Percentiles rank a stretch among this genome's conserved stretches.
These are phyloP conservation scores for Pyricularia sp. DNA, from an alignment of 2,329 filamentous ascomycete species.

Conservation along the genomic window DNA sequence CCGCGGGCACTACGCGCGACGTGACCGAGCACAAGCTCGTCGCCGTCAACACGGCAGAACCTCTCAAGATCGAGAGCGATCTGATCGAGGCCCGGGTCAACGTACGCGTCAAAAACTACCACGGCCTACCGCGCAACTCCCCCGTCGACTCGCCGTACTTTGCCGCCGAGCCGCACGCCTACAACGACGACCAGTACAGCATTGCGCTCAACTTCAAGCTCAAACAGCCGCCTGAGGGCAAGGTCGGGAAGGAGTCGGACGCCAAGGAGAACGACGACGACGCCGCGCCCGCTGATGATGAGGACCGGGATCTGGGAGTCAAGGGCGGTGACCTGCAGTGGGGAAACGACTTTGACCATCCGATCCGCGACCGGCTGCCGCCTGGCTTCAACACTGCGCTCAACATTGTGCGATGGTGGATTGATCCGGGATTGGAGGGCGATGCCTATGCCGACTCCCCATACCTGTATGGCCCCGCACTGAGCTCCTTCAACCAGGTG, in stretches of 20 bases:
- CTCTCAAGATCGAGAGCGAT: conserved; percentile 48
- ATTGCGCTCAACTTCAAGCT: conserved; percentile 69
- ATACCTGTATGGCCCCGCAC: conserved; percentile 70
- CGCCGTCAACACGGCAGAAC: conserved; percentile 57
- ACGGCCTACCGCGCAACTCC: conserved; percentile 58
- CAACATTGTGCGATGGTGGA: conserved; percentile 75
- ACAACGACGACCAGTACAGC: conserved; percentile 66
- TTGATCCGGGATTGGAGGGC: conserved; percentile 82
- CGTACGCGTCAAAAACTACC: conserved; percentile 56
- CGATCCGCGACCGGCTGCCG: conserved; percentile 74
- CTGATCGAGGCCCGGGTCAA: conserved; percentile 55
- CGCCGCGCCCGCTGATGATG: conserved; percentile 5
- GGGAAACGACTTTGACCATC: conserved; percentile 89
- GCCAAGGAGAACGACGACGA: conserved; percentile 13
- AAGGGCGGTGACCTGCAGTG: conserved; percentile 67
- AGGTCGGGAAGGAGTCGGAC: conserved; percentile 4
- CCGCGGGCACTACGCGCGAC: conserved; percentile 68
- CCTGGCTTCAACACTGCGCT: conserved; percentile 78
- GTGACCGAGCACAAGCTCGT: conserved; percentile 57
- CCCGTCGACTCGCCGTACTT: conserved; percentile 69
- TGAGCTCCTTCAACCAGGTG: conserved; percentile 69
- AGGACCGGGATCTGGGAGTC: conserved; percentile 31
- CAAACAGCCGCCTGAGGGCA: conserved; percentile 28
- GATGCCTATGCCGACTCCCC: conserved; percentile 81
- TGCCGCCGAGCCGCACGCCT: conserved; percentile 49